Conservation (phyloP, 805 yeast genomes). For the Candida koratica region DNA sequence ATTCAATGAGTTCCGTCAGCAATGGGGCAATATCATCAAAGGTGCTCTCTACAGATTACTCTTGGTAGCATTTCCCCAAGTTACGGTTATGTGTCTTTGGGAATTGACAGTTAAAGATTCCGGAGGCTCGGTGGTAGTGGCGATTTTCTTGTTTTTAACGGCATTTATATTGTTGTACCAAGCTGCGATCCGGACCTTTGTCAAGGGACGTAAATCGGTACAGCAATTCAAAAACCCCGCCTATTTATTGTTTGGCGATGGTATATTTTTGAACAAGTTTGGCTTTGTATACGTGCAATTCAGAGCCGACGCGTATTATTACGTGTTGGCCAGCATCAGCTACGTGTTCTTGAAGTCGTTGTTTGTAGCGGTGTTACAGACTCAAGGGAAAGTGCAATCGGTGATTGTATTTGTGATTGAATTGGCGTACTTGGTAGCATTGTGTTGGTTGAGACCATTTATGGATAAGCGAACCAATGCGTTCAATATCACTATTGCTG, state of each 20-base stretch:
- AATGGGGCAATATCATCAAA: constrained; percentile 81
- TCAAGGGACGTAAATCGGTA: constrained; percentile 70
- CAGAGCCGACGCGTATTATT: constrained; percentile 83
- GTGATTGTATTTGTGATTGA: constrained; percentile 74
- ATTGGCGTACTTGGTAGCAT: constrained; percentile 56
- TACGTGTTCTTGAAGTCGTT: constrained; percentile 73
- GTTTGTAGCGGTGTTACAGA: constrained; percentile 83
- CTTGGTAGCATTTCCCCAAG: constrained; percentile 82
- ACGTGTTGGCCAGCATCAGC: constrained; percentile 59
- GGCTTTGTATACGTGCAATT: constrained; percentile 92
- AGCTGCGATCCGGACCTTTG: constrained; percentile 70
- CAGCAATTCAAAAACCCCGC: constrained; percentile 86
- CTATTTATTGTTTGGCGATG: constrained; percentile 81
- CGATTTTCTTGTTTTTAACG: constrained; percentile 62
- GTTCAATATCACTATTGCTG: constrained; percentile 83
- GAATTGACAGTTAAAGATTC: constrained; percentile 82
- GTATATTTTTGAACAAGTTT: constrained; percentile 72
- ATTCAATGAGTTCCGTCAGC: constrained; percentile 71
- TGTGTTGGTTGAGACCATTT: constrained; percentile 78
- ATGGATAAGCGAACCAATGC: constrained; percentile 93
- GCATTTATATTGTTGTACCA: constrained; percentile 57
- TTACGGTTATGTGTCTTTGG: constrained; percentile 81
- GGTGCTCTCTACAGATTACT: constrained; percentile 85
- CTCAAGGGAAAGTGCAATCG: constrained; percentile 77
- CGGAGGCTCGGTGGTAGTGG: constrained; percentile 76